These are phyloP conservation scores for Aspergillus fumigatiaffinis DNA, from an alignment of 2,329 filamentous ascomycete species.

Conservation along the genomic window DNA sequence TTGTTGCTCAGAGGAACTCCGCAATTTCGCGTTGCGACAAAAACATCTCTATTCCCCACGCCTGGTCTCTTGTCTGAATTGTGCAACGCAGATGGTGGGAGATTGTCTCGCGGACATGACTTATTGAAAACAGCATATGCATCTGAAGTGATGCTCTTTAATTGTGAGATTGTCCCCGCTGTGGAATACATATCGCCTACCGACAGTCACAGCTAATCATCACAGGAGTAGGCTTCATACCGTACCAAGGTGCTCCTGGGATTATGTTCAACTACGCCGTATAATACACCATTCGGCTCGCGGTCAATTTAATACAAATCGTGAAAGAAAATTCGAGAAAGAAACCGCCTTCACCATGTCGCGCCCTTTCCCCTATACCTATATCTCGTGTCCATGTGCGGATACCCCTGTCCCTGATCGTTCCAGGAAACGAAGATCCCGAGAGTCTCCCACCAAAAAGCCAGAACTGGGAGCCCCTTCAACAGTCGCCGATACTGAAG, in stretches of 20 bases:
- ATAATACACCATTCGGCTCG: background rate
- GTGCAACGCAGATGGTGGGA: background rate
- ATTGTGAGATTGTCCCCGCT: background rate
- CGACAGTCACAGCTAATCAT: background rate
- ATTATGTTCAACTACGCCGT: background rate
- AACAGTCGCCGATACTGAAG: constrained; percentile 10
- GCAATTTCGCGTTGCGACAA: background rate
- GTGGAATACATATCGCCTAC: background rate
- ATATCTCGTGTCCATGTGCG: constrained; percentile 62
- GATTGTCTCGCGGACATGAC: background rate
- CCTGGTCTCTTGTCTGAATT: background rate
- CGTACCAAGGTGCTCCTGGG: background rate
- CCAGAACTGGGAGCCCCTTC: constrained; percentile 21
- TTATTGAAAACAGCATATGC: background rate
- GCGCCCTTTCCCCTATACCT: constrained; percentile 59
- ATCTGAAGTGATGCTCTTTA: background rate
- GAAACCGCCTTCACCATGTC: constrained; percentile 40
- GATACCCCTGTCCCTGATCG: constrained; percentile 44
- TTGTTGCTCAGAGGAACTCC: background rate
- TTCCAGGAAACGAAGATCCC: constrained; percentile 36
- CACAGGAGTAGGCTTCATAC: background rate
- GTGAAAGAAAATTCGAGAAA: background rate
- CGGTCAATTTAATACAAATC: background rate
- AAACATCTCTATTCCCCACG: background rate
- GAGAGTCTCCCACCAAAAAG: constrained; percentile 32